A percentile compares a stretch with the other conserved stretches of the same genome.
Evolutionary conservation across 805 yeast genomes (phyloP).

Genomic region (Candida hungchunana): DNA sequence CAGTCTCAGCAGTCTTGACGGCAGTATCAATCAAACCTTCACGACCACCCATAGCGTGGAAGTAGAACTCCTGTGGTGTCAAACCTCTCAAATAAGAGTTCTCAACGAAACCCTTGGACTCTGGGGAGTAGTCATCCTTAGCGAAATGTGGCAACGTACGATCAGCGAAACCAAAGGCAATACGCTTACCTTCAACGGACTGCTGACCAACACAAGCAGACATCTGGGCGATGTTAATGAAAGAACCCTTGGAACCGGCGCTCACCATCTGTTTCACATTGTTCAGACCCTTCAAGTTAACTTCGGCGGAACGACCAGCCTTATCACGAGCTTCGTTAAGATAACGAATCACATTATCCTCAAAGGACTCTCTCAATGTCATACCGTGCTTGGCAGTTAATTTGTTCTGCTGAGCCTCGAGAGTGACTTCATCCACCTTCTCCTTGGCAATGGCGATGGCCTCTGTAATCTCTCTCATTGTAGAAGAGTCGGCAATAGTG

Average conservation of each 20-base stretch:
- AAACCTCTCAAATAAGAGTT: constrained; percentile 95
- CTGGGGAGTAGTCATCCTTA: constrained; percentile 97
- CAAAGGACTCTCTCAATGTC: constrained; percentile 98
- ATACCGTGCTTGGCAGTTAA: constrained; percentile 98
- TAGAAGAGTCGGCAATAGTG: constrained; percentile 95
- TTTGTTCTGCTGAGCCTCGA: constrained; percentile 84
- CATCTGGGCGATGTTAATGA: constrained; percentile 98
- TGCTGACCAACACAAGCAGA: constrained; percentile 99
- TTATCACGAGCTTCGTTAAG: constrained; percentile 98
- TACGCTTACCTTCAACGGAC: constrained; percentile 99
- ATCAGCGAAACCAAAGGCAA: constrained; percentile 94
- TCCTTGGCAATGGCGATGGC: constrained; percentile 91
- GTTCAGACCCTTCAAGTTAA: constrained; percentile 87
- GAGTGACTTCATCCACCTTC: constrained; percentile 90
- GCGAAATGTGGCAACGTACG: constrained; percentile 97
- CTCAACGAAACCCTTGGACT: constrained; percentile 96
- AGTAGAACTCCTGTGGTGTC: constrained; percentile 97
- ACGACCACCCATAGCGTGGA: constrained; percentile 99
- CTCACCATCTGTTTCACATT: constrained; percentile 99
- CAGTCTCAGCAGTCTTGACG: constrained; percentile 98
- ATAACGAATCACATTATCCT: constrained; percentile 92
- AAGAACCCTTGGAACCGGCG: constrained; percentile 99
- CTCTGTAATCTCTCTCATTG: constrained; percentile 90
- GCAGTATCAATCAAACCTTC: constrained; percentile 99
- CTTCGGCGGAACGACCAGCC: constrained; percentile 98